phyloP scores from a whole-genome alignment of 768 basidiomycete genomes.

The Porpolomopsis calyptriformis region DNA sequence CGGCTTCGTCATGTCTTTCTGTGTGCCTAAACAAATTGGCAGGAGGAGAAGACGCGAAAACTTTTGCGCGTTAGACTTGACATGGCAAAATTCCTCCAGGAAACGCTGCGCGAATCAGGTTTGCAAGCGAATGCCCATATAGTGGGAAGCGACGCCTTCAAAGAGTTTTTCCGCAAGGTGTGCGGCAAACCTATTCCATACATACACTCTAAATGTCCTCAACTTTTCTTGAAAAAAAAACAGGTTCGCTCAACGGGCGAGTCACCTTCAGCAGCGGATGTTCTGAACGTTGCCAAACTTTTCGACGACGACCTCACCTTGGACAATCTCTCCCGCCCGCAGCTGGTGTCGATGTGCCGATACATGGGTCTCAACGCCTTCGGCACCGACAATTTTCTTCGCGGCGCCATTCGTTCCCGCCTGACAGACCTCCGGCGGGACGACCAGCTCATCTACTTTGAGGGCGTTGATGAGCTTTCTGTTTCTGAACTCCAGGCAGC shows the following conservation, averaged over 20 bases:
- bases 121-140: slow-evolving; percentile 90
- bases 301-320: slow-evolving; percentile 97
- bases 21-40: background rate
- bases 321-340: slow-evolving; percentile 96
- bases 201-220: background rate
- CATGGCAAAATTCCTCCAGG: slow-evolving; percentile 99
- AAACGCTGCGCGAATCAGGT: slow-evolving; percentile 90
- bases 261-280: slow-evolving; percentile 75
- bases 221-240: background rate
- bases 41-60: slow-evolving; percentile 98
- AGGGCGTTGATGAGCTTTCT: slow-evolving; percentile 88
- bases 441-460: slow-evolving; percentile 83
- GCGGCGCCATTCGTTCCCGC: slow-evolving; percentile 79
- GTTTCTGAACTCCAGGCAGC: slow-evolving; percentile 85
- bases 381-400: slow-evolving; percentile 96
- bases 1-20: background rate
- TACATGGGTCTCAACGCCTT: slow-evolving; percentile 99
- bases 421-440: slow-evolving; percentile 79
- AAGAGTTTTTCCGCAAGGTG: slow-evolving; percentile 99
- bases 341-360: slow-evolving; percentile 91
- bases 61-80: slow-evolving; percentile 88
- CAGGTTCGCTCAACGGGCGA: slow-evolving; percentile 93
- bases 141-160: slow-evolving; percentile 90
- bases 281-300: slow-evolving; percentile 90
- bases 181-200: slow-evolving; percentile 6